Evolutionary conservation across 352 stramenopile species (phyloP), one percentile per base, ranked within the genome.

Genomic region (Phytophthora pseudosyringae): DNA sequence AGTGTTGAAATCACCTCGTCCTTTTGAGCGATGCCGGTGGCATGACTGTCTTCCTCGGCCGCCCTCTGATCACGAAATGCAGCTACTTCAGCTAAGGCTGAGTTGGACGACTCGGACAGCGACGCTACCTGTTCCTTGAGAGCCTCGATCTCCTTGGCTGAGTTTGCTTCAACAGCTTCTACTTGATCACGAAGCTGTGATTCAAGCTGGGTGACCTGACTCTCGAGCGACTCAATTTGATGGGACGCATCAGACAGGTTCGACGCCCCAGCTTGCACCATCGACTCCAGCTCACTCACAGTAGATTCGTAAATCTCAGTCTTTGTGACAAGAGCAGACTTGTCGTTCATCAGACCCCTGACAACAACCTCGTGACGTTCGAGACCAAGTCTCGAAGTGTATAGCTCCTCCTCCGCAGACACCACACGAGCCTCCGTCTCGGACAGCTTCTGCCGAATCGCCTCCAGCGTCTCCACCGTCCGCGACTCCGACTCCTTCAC

Each of bases 1-100:
- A 91, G 59, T 47, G 74, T 86, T 3, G 43, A 43, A 26, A 89
- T 78, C 39, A 86, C 62, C 7, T 87, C 78, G 25, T 90, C 76
- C 16, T 83, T 80, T 29, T 67, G 28, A 12, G 51, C 52, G 25
- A 67, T 54, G 5, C 9, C 45, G 13, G n/a, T 39, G 26, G 46
- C 43, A 36, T 69, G 18, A 1, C 12, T 50, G 47, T 81, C 46
- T 16, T 64, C 51, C 28, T 67, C 56, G n/a, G n/a, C 13, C 12
- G 21, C 33, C 4, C 32, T 59, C 21, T 68, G 58, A 44, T 76
- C 50, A 45, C 57, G 55, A 40, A 80, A 48, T 8, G 28, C 32
- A 18, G 35, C 36, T 10, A 73, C 28, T 49, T 84, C 73, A 13
- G 52, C 32, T 7, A 50, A 47, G 4, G 59, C 36, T 7, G 18